These are phyloP conservation scores for Nothophytophthora sp. DNA, from an alignment of 352 stramenopile species.

Conservation along the genomic window DNA sequence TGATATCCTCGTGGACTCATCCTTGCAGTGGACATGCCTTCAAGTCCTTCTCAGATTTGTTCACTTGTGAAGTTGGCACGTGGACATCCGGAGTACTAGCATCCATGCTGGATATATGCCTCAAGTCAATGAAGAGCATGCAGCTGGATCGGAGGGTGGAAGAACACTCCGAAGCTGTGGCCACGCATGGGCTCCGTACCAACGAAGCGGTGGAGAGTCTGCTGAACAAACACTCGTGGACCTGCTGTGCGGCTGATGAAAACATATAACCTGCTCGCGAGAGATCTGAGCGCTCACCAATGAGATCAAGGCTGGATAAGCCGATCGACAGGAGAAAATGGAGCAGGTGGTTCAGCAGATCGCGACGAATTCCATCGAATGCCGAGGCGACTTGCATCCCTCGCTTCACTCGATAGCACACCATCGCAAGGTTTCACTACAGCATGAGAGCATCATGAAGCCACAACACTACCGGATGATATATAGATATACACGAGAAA, in stretches of 20 bases:
- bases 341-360: conserved; percentile 38
- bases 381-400: conserved; percentile 33
- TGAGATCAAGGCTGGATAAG: conserved; percentile 32
- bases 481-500: conserved; percentile 9
- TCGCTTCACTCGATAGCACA: conserved; percentile 42
- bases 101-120: conserved; percentile 34
- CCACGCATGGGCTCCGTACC: conserved; percentile 37
- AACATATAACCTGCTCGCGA: conserved; percentile 56
- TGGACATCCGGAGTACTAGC: conserved; percentile 10
- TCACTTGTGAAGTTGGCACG: too few species aligned
- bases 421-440: conserved; percentile 38
- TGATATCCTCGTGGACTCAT: too few species aligned
- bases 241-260: conserved; percentile 50
- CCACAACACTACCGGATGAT: conserved; percentile 1
- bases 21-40: too few species aligned
- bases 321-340: conserved; percentile 36
- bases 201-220: conserved; percentile 45
- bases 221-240: conserved; percentile 40
- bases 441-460: conserved; percentile 7
- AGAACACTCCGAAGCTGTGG: conserved; percentile 35
- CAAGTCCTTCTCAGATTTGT: too few species aligned
- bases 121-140: conserved; percentile 41
- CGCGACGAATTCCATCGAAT: conserved; percentile 30
- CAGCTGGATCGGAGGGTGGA: conserved; percentile 50
- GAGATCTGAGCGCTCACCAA: conserved; percentile 48